Evolutionary conservation across 345 rosid genomes (phyloP), one percentile per base, ranked within the genome.

Genomic region (Eucalyptus pumila): DNA sequence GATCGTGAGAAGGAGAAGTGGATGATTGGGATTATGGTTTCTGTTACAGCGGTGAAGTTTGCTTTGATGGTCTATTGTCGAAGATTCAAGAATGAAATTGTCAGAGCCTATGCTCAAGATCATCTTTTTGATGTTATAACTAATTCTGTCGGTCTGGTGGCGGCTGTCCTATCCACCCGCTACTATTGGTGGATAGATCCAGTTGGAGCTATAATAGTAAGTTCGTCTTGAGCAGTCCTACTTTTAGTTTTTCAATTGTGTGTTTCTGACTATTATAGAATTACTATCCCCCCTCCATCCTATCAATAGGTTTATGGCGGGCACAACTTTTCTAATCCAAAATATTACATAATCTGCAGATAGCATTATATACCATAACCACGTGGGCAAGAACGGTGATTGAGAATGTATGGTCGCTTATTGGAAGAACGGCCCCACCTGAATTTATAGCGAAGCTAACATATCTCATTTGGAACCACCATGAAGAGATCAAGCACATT

Each of bases 391-490:
- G 88, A 93, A 96, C 94, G 19, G 98, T 96, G 13, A 30, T 96
- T 6, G 96, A 96, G 91, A 96, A 96, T 85, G 99, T 95, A 30
- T 72, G 93, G 89, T 93, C 95, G 12, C 91, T 96, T 17, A 94
- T 96, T 12, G 97, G 98, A 89, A 94, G 96, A 67, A 93, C 95
- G 6, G 99, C 98, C 7, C 98, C 99, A 6, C 99, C 99, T 0
- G 98, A 96, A 65, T 96, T 95, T 90, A 86, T 96, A 34, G 92
- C 97, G 4, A 96, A 96, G 89, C 85, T 96, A 30, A 96, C 96
- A 15, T 96, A 94, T 87, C 92, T 96, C 62, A 91, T 94, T 87
- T 96, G 99, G 99, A 96, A 96, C 92, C 99, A 96, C 88, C 92
- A 94, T 30, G 92, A 96, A 88, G 94, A 93, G 89, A 95, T 96